These are phyloP conservation scores for Xanthoparmelia taractica DNA, from an alignment of 495 filamentous ascomycete genomes.

Conservation along the genomic window DNA sequence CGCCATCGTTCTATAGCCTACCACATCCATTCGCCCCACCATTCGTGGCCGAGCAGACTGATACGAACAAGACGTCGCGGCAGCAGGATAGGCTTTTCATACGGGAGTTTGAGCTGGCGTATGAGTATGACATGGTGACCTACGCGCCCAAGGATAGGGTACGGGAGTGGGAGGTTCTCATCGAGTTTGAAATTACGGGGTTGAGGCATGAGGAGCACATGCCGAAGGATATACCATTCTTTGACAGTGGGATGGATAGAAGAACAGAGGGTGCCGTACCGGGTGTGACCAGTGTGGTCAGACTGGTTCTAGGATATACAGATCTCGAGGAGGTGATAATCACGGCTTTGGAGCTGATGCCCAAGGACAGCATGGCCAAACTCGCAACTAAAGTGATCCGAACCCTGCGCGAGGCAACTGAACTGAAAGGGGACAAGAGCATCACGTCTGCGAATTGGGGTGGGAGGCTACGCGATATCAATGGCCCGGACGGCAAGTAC, in stretches of 20 bases:
- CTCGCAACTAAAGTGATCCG: neutral
- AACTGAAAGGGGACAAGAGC: neutral
- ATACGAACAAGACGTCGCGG: neutral
- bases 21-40: neutral
- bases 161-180: neutral
- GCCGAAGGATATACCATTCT: neutral
- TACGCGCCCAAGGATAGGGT: neutral
- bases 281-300: neutral
- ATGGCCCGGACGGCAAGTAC: neutral
- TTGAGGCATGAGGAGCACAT: neutral
- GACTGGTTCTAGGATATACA: neutral
- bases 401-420: neutral
- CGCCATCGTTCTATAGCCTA: neutral
- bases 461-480: neutral
- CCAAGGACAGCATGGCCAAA: neutral
- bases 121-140: neutral
- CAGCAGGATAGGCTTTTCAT: too few species aligned
- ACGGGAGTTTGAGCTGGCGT: neutral
- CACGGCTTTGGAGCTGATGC: neutral
- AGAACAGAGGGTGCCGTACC: neutral
- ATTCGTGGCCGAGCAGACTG: neutral
- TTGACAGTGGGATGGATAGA: too few species aligned
- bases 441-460: neutral
- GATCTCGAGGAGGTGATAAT: neutral
- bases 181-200: neutral